Base-by-base conservation (phyloP, 1,284 basidiomycete species). In the Tremellales sp. region DNA sequence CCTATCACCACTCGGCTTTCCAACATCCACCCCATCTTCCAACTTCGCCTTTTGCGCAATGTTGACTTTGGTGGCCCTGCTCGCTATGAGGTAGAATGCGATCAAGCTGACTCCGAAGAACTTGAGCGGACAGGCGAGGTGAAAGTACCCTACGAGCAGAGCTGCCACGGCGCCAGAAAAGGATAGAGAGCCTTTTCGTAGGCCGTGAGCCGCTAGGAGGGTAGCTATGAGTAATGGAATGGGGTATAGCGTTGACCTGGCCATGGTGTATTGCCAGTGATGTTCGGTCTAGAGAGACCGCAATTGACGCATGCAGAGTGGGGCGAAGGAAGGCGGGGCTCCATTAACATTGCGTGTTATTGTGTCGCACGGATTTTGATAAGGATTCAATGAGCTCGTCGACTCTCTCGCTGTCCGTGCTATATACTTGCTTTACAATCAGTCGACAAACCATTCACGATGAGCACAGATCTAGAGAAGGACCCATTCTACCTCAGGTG, bases 401-500 rank as follows among this genome's bases (percentile, higher is more conserved):
- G 8, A 8, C 15, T 8, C 15, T 8, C 29, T 31, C 29, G 10
- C 29, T 31, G 29, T 31, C 29, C 15, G 15, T 31, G 29, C 10
- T 8, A 8, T 31, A 31, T 31, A 31, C 29, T 15, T 31, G n/a
- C n/a, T n/a, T n/a, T n/a, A n/a, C n/a, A n/a, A n/a, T n/a, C n/a
- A n/a, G n/a, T n/a, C n/a, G n/a, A n/a, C n/a, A n/a, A n/a, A n/a
- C n/a, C n/a, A n/a, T n/a, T n/a, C n/a, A n/a, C 10, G 8, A 33
- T 33, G 29, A 51, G 51, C 21, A 51, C 55, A 26, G 65, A 70
- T 26, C 59, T 72, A 25, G 70, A 74, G 52, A 66, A 79, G 63
- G 85, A 87, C 67, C 84, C 84, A 13, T 87, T 91, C 76, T 92
- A 92, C 76, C 79, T 91, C 57, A 81, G 89, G 87, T 87, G 73